These are phyloP conservation scores for Sophora flavescens DNA, from an alignment of 306 rosid genomes.

Conservation along the genomic window DNA sequence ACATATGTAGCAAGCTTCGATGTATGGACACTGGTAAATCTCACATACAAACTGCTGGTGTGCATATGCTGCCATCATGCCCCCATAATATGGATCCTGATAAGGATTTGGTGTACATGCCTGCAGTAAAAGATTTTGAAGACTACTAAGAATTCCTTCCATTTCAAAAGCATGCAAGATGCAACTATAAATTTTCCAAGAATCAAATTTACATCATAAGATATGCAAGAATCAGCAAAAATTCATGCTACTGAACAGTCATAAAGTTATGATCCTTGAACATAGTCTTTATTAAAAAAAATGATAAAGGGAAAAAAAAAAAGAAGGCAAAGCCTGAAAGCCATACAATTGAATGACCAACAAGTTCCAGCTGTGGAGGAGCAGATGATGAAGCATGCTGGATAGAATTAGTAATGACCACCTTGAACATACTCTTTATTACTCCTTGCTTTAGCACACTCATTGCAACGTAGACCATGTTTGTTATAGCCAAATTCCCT, in stretches of 20 bases:
- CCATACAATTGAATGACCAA: slow-evolving; percentile 95
- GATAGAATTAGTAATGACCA: too few relatives aligned
- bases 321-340: neutral
- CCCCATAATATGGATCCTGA: slow-evolving; percentile 84
- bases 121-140: slow-evolving; percentile 63
- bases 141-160: slow-evolving; percentile 44
- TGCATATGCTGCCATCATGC: slow-evolving; percentile 92
- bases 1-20: slow-evolving; percentile 17
- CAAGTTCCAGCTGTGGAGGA: slow-evolving; percentile 88
- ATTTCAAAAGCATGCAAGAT: slow-evolving; percentile 42
- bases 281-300: slow-evolving; percentile 5
- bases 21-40: slow-evolving; percentile 7
- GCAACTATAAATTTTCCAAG: slow-evolving; percentile 14
- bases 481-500: too few relatives aligned
- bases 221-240: slow-evolving; percentile 30
- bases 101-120: slow-evolving; percentile 92
- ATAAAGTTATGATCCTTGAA: slow-evolving; percentile 22
- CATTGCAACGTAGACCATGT: too few relatives aligned
- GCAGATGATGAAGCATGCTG: slow-evolving; percentile 58
- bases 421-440: too few relatives aligned
- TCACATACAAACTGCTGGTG: slow-evolving; percentile 82
- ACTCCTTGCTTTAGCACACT: too few relatives aligned
- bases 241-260: slow-evolving; percentile 8
- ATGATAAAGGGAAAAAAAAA: slow-evolving; percentile 26
- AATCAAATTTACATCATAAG: slow-evolving; percentile 39